Base-by-base conservation (phyloP, 2,329 filamentous ascomycete genomes). In the Huntiella bhutanensis region DNA sequence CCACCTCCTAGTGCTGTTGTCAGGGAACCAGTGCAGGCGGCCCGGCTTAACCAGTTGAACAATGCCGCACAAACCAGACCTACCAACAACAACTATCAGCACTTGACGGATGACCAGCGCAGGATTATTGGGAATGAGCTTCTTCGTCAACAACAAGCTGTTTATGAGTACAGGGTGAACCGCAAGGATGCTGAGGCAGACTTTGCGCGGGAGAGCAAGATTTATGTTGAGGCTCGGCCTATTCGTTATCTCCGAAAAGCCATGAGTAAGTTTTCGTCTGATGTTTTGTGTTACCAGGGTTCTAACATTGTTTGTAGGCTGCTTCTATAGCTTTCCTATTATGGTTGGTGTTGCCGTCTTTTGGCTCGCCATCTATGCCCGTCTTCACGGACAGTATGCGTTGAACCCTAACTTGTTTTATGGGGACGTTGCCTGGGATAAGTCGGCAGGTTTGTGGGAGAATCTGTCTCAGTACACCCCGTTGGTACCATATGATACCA, bases 401-500 rank as follows among this genome's bases (percentile, higher is more conserved):
- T 41, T 46, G 37, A 47, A 51, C 42, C 46, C 49, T 4, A 34
- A 46, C 4, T 19, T 51, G 10, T 40, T n/a, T 5, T 37, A 47
- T 15, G 35, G 48, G 40, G 33, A 45, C 22, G 3, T 54, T 33
- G 37, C 46, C 2, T 59, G 57, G 56, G 54, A 56, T 36, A 54
- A 52, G n/a, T 51, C 52, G 44, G 44, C 49, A 4, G 51, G 55
- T 34, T 47, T 54, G 40, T 43, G 49, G 15, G 52, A 49, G 38
- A 59, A 58, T 32, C 13, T 57, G 4, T 55, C 54, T 5, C 57
- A 58, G 44, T 54, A 57, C 35, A 46, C 56, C 8, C 57, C 58
- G 5, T 49, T 56, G 16, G 34, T 48, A 8, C 42, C 36, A 2
- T 39, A 35, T 22, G 41, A 35, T 19, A 33, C 19, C 11, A 42